Evolutionary conservation across 1,284 basidiomycete genomes (phyloP), one percentile per base, ranked within the genome.

Genomic region (Gomphus bonarii): DNA sequence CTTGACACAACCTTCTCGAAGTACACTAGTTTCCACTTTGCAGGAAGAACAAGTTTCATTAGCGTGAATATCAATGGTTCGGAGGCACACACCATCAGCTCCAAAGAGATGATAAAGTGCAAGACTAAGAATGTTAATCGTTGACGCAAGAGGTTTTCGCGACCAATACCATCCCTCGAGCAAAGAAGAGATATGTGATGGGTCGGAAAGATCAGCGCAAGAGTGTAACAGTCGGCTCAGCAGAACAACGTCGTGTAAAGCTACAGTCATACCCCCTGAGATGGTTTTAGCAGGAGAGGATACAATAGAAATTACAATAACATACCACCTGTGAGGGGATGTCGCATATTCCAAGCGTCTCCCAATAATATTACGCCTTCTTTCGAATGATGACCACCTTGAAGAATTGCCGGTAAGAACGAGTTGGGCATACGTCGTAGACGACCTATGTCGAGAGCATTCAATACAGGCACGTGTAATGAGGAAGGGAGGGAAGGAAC

Each of bases 311-410:
- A n/a, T n/a, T 1, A 5, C 42, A 20, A 18, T 2, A 20, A 62
- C 63, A 31, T 54, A 63, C 73, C 95, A 10, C 97, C 97, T 0
- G 95, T 99, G 11, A 99, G 77, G 0, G 97, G 95, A 71, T 99
- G 97, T 1, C 97, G 88, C 95, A 99, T 99, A 69, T 99, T 99
- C 88, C 94, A 95, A 1, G 95, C 86, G 69, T 99, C 97, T 4
- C 97, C 97, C 43, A 97, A 77, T 58, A 99, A 80, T 61, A 99
- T 77, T 8, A 85, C 85, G 20, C 95, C 94, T 55, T 82, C 75
- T 60, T 84, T 86, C 10, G 75, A 72, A 35, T 69, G 65, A 11
- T 66, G 64, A 2, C 70, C 70, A 56, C 89, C 91, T 68, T 98
- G 97, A 66, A 88, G 78, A 16, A 85, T 77, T 0, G 95, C 76